Conservation (phyloP, 768 basidiomycete genomes). For the Daedaleopsis sinensis region DNA sequence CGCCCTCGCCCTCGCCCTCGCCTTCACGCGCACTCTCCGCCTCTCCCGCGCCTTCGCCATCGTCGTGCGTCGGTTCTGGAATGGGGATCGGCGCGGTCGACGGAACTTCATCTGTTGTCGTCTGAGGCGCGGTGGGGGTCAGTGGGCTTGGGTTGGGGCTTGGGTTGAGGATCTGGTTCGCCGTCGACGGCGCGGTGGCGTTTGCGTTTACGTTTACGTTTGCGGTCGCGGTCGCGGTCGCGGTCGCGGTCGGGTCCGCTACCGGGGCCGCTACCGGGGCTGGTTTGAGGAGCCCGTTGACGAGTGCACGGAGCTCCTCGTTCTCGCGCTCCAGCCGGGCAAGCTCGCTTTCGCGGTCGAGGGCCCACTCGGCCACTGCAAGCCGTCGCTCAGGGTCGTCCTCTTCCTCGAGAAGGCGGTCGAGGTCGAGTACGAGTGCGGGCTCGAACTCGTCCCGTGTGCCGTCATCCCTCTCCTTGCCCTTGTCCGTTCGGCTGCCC, state of each 20-base stretch:
- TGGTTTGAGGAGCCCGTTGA: slow-evolving; percentile 32
- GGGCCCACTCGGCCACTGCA: slow-evolving; percentile 65
- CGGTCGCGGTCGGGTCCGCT: too few relatives aligned
- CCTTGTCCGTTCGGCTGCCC: neutral
- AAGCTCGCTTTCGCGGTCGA: slow-evolving; percentile 92
- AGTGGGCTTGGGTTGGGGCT: too few relatives aligned
- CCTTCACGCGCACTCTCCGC: too few relatives aligned
- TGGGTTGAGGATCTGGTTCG: too few relatives aligned
- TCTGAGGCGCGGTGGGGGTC: too few relatives aligned
- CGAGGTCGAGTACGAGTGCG: neutral
- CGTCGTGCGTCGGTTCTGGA: slow-evolving; percentile 1
- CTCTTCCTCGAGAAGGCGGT: slow-evolving; percentile 23
- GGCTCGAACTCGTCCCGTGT: slow-evolving; percentile 1
- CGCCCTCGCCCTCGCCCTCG: neutral
- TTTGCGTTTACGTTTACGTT: too few relatives aligned
- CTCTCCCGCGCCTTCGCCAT: neutral
- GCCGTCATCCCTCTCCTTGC: slow-evolving; percentile 14
- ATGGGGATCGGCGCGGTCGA: neutral
- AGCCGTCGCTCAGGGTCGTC: slow-evolving; percentile 35
- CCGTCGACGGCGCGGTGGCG: too few relatives aligned
- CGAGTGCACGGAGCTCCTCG: slow-evolving; percentile 70
- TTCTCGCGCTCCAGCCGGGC: slow-evolving; percentile 89
- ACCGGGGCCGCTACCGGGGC: too few relatives aligned
- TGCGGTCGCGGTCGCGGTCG: too few relatives aligned
- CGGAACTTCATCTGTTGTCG: neutral